phyloP scores from a whole-genome alignment of 768 basidiomycete genomes.

The Candolleomyces efflorescens region DNA sequence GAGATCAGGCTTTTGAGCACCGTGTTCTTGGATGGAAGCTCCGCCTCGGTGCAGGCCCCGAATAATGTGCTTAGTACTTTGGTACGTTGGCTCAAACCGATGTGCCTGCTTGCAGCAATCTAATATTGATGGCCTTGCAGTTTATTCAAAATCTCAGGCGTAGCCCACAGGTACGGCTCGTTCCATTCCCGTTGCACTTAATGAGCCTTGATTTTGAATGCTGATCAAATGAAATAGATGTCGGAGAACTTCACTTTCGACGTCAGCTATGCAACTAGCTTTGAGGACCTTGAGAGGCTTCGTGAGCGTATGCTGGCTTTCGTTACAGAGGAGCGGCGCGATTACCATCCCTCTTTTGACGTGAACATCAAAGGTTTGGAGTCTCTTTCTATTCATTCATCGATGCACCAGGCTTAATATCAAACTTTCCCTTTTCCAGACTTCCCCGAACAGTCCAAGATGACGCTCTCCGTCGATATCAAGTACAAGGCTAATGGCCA shows the following conservation, averaged over 20 bases:
- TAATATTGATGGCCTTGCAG: conserved; percentile 26
- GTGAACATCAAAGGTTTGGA: conserved; percentile 56
- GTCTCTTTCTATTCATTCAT: background rate
- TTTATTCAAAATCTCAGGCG: conserved; percentile 70
- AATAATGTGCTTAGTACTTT: conserved; percentile 56
- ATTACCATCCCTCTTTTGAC: conserved; percentile 76
- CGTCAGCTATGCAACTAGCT: conserved; percentile 71
- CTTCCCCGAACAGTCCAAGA: conserved; percentile 75
- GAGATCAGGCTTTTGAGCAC: conserved; percentile 85
- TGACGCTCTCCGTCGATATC: conserved; percentile 76
- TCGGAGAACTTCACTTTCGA: conserved; percentile 81
- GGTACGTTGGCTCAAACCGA: conserved; percentile 27
- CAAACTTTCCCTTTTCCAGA: conserved; percentile 28
- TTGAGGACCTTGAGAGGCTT: conserved; percentile 76
- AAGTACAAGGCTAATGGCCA: conserved; percentile 89
- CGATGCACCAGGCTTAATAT: background rate
- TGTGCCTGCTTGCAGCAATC: background rate
- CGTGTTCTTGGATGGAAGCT: conserved; percentile 59
- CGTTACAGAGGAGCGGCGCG: conserved; percentile 63
- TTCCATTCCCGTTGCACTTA: background rate
- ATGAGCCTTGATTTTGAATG: background rate
- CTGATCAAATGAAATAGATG: conserved; percentile 36
- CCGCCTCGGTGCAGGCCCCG: conserved; percentile 65
- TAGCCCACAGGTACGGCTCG: conserved; percentile 52
- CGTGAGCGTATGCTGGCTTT: conserved; percentile 80